A percentile compares a stretch with the other conserved stretches of the same genome.
Evolutionary conservation across 768 basidiomycete genomes (phyloP).

Genomic region (Baorangia bicolor): DNA sequence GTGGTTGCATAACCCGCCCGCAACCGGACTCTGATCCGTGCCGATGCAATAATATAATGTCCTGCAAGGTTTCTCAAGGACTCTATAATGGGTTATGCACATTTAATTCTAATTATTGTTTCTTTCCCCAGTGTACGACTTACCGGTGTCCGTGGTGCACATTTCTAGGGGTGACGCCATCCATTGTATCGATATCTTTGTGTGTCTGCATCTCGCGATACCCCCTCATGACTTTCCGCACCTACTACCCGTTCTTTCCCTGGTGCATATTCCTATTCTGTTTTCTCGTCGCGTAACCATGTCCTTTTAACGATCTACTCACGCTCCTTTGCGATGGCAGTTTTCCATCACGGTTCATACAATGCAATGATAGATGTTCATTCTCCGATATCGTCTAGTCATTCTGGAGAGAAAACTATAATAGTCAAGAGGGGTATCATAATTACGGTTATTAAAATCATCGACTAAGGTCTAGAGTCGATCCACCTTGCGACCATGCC

Average conservation of each 20-base stretch:
- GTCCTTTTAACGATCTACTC: not conserved
- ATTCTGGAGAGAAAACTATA: not conserved
- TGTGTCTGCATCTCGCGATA: conserved; percentile 23
- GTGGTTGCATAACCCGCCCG: conserved; percentile 26
- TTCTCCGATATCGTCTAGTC: not conserved
- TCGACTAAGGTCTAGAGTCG: conserved; percentile 40
- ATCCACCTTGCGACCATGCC: conserved; percentile 42
- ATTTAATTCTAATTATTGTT: conserved; percentile 34
- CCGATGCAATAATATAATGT: conserved; percentile 2
- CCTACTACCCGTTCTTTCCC: not conserved
- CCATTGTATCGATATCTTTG: conserved; percentile 28
- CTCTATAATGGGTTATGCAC: conserved; percentile 32
- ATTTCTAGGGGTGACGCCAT: conserved; percentile 8
- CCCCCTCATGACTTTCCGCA: conserved; percentile 5
- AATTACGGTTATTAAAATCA: conserved; percentile 20
- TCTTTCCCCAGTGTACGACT: conserved; percentile 4
- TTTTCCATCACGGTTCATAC: not conserved
- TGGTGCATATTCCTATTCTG: not conserved
- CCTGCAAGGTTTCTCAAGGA: conserved; percentile 12
- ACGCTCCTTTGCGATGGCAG: not conserved
- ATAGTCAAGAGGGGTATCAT: conserved; percentile 2
- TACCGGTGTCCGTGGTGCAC: conserved; percentile 1
- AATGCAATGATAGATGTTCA: conserved; percentile 19
- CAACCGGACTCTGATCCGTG: not conserved
- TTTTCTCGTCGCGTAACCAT: conserved; percentile 4